Evolutionary conservation across 2,329 filamentous ascomycete genomes (phyloP).

Genomic region (Talaromyces sp.): DNA sequence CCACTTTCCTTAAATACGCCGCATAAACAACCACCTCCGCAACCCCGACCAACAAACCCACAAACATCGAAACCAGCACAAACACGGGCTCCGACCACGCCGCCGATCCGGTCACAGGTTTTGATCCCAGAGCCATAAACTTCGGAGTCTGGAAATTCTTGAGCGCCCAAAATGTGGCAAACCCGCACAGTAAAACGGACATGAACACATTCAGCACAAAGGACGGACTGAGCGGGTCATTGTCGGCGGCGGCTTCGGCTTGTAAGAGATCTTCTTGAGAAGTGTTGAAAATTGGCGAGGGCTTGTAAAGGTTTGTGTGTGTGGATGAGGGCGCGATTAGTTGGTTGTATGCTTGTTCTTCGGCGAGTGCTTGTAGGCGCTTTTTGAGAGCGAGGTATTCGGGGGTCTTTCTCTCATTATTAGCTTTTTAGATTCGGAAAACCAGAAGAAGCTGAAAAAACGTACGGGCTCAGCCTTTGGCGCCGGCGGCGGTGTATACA

Average conservation of each 20-base stretch:
- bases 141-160: conserved; percentile 31
- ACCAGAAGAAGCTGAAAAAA: conserved; percentile 23
- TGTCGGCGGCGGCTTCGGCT: conserved; percentile 34
- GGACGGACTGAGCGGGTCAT: conserved; percentile 36
- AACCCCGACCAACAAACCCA: conserved; percentile 38
- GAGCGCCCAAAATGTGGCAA: conserved; percentile 40
- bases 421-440: neutral
- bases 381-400: conserved; percentile 88
- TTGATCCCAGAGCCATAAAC: conserved; percentile 7
- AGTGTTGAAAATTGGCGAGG: conserved; percentile 42
- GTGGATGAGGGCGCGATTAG: conserved; percentile 57
- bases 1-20: conserved; percentile 40
- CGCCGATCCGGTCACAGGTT: neutral
- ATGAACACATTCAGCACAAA: conserved; percentile 86
- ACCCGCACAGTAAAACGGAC: conserved; percentile 66
- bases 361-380: conserved; percentile 73
- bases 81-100: conserved; percentile 23
- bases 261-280: conserved; percentile 18
- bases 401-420: conserved; percentile 23
- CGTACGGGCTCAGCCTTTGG: conserved; percentile 69
- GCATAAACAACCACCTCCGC: conserved; percentile 44
- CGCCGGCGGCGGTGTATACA: conserved; percentile 75
- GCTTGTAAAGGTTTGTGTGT: conserved; percentile 53
- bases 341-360: conserved; percentile 72
- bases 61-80: conserved; percentile 35